Percentiles rank a stretch among this genome's conserved stretches.
Conservation (phyloP, 306 rosid species). For the Canavalia gladiata region DNA sequence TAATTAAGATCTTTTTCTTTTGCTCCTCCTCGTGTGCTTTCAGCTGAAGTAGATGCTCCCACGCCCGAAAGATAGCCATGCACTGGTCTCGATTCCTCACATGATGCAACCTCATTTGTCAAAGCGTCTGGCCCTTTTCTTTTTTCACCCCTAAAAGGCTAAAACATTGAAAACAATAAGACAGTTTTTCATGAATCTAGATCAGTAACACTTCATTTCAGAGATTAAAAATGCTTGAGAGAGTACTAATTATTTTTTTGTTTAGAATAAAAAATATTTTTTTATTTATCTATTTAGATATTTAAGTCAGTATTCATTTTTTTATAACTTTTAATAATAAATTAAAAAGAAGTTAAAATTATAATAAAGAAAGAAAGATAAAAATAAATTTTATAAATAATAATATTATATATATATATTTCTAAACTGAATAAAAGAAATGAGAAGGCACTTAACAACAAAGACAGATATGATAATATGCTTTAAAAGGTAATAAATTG, state of each 20-base stretch:
- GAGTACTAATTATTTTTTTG: too few species aligned
- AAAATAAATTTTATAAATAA: too few species aligned
- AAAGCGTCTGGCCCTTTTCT: constrained; percentile 1
- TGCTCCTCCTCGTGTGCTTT: constrained; percentile 45
- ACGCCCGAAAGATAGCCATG: constrained; percentile 31
- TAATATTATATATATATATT: too few species aligned
- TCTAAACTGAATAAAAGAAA: too few species aligned
- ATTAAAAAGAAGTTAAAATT: too few species aligned
- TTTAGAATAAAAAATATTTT: too few species aligned
- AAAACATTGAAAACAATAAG: not conserved
- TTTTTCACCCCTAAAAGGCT: not conserved
- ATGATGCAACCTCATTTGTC: constrained; percentile 32
- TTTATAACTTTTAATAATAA: too few species aligned
- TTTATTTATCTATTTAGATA: too few species aligned
- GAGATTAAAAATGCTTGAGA: not conserved
- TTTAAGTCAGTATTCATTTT: too few species aligned
- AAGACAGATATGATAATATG: not conserved
- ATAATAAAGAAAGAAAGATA: too few species aligned
- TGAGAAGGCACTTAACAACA: not conserved
- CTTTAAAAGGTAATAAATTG: not conserved
- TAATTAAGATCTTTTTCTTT: constrained; percentile 55
- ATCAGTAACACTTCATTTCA: not conserved
- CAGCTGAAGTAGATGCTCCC: constrained; percentile 4
- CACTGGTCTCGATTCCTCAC: constrained; percentile 41
- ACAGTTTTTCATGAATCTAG: not conserved